These are phyloP conservation scores for Cupressus sempervirens DNA, from an alignment of 75 land plant genomes.

Conservation along the genomic window DNA sequence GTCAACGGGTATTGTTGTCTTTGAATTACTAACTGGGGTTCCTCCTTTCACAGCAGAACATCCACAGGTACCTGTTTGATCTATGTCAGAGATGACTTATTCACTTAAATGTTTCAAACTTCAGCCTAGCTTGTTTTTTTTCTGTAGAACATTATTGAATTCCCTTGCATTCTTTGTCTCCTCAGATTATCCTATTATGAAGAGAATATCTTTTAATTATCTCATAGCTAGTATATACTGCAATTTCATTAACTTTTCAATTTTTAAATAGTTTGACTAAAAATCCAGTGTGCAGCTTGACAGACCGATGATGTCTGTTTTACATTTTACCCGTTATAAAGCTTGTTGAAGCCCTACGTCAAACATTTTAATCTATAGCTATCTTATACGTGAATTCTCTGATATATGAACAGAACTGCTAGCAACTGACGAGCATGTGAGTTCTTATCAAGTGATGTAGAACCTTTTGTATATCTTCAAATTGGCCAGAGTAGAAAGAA, in stretches of 20 bases:
- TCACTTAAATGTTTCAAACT: not conserved
- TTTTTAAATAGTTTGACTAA: too few relatives aligned
- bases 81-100: not conserved
- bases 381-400: not conserved
- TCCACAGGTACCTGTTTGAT: slow-evolving; percentile 61
- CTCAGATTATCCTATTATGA: not conserved
- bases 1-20: slow-evolving; percentile 84
- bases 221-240: not conserved
- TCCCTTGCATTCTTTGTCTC: not conserved
- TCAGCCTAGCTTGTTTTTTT: not conserved
- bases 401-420: not conserved
- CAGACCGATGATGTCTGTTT: not conserved
- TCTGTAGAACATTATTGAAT: not conserved
- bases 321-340: not conserved
- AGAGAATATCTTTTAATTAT: not conserved
- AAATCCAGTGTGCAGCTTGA: not conserved
- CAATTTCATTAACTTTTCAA: not conserved
- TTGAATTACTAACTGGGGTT: slow-evolving; percentile 75
- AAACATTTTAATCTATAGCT: not conserved
- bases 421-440: not conserved
- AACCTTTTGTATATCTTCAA: too few relatives aligned
- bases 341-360: not conserved
- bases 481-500: too few relatives aligned
- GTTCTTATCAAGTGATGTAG: not conserved
- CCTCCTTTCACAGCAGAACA: slow-evolving; percentile 78